phyloP scores from a whole-genome alignment of 768 basidiomycete genomes.

The Leccinellum luteum region DNA sequence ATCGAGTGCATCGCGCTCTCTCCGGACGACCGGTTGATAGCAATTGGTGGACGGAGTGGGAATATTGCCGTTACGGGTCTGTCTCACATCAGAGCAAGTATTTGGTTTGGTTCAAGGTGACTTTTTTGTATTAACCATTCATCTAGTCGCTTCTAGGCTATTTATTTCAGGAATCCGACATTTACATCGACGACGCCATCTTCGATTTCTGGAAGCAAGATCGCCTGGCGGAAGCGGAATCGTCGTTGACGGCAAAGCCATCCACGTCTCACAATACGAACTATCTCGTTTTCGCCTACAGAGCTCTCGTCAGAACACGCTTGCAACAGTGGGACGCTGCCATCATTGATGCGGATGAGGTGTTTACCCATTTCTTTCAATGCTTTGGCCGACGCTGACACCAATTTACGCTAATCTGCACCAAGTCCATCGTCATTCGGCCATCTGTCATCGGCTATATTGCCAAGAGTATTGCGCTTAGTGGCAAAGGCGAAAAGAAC shows the following conservation, averaged over 20 bases:
- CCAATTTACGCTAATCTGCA: too few relatives aligned
- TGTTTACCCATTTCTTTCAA: too few relatives aligned
- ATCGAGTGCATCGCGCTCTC: background rate
- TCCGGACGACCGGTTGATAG: background rate
- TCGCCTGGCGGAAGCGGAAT: background rate
- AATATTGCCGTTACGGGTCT: background rate
- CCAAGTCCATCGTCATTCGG: conserved; percentile 1
- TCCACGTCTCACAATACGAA: background rate
- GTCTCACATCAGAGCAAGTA: background rate
- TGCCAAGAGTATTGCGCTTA: conserved; percentile 3
- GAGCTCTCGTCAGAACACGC: background rate
- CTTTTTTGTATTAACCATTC: background rate
- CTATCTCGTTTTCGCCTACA: background rate
- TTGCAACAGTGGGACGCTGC: background rate
- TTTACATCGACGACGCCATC: background rate
- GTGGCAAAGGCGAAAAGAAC: background rate
- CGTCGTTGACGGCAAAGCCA: background rate
- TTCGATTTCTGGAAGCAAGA: background rate
- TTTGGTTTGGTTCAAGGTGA: background rate
- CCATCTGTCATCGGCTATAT: conserved; percentile 5
- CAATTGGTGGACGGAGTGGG: background rate
- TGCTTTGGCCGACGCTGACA: too few relatives aligned
- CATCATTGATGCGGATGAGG: background rate
- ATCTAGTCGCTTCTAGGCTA: background rate
- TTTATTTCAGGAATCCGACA: background rate